Base-by-base conservation (phyloP, 2,329 filamentous ascomycete genomes). In the Pseudogymnoascus sp. region DNA sequence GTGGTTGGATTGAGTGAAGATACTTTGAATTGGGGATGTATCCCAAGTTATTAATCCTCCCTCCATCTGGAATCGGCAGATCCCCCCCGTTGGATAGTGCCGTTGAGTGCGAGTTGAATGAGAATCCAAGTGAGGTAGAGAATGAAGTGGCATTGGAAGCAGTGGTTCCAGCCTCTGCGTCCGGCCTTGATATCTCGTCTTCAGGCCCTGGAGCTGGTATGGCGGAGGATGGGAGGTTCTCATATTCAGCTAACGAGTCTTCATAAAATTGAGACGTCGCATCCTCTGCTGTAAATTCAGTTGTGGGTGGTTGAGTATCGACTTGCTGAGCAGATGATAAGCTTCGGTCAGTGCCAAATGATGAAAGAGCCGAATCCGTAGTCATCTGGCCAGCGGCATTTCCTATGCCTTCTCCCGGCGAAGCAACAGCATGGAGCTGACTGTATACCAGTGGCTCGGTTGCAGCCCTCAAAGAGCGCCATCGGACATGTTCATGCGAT, bases 231-330 rank as follows among this genome's bases (percentile, higher is more conserved):
- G 81, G 74, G 3, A 88, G 72, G 12, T 84, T 82, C 64, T 89
- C 80, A 70, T 95, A 84, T 12, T 87, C 75, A 1, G 85, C 82
- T 57, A 95, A 80, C 0, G 90, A 94, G 68, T 93, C 84, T 65
- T 94, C 83, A 67, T 90, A 89, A 71, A 94, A 95, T 61, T 86
- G 80, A 3, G 82, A 81, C 3, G 86, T 72, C 0, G 77, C 64
- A 15, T 75, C 70, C 28, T 70, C 66, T 37, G 65, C 66, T 37
- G 65, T 57, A 8, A 65, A 65, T 61, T 65, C 60, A 1, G 61
- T 37, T 41, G 62, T 65, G 8, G 63, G 64, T 12, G 20, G n/a
- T 33, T 36, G 36, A 4, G 58, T 59, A 43, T 67, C 64, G 4
- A 64, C 64, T 1, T 65, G 15, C 20, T 68, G 65, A 60, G 64